Base-by-base conservation (phyloP, 1,284 basidiomycete species). In the Rhodofomes roseus region DNA sequence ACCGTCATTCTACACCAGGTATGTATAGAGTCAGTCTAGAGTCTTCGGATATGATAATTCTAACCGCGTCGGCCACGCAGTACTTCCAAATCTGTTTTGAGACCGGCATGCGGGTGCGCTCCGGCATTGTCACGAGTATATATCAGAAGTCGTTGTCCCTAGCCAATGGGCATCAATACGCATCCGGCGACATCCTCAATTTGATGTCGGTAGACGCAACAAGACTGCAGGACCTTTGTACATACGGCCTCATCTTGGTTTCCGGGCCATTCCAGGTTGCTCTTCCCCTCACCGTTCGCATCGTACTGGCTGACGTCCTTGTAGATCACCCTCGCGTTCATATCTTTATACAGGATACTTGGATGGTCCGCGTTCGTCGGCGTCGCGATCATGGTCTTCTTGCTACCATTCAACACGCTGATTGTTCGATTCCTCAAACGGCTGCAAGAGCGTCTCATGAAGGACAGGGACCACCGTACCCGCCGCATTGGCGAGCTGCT, bases 291-390 rank as follows among this genome's bases (percentile, higher is more conserved):
- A 4, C 4, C 31, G 14, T 11, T 11, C 29, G 18, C 25, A n/a
- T 4, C 12, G 8, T 1, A 43, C 46, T 14, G 39, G 14, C 4
- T 39, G n/a, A 11, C 23, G 43, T 41, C 4, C 31, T 20, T 68
- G 5, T 65, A 93, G 86, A 93, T 98, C 64, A 82, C 78, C 6
- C 79, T 98, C 14, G 95, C 96, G 0, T 98, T 98, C 71, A 74
- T 97, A 37, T 95, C 92, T 5, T 80, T 98, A 3, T 95, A 95
- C 72, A 81, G 86, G 63, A 84, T 98, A 22, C 83, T 98, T 22
- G 96, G 95, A 2, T 96, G 93, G 93, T 83, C 92, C 18, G 89
- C 93, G 0, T 95, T 98, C 67, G 90, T 94, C 54, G 96, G 96
- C 12, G 93, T 98, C 3, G 93, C 80, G 0, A 89, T 98, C 70